Base-by-base conservation (phyloP, 108 stramenopile species). In the Cylindrotheca closterium region DNA sequence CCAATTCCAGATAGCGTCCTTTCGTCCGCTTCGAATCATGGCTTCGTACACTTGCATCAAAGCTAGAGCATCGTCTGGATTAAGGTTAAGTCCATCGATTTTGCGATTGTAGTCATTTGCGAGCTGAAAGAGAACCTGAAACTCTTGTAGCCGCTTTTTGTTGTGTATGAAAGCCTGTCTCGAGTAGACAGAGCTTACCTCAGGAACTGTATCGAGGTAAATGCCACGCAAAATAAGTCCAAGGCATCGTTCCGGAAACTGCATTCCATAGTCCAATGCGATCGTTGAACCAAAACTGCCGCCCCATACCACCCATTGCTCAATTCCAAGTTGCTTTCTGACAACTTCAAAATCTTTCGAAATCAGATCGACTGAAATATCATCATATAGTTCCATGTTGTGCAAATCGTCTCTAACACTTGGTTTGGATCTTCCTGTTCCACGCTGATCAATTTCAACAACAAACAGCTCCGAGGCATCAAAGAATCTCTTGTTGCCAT, bases 221-320 rank as follows among this genome's bases (percentile, higher is more conserved):
- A 87, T 71, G 12, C 86, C 86, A n/a, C 86, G 65, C 31, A 87
- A 34, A 12, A 87, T 58, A 37, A 87, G 23, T 7, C 49, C 82
- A 30, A 60, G 52, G 18, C 75, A 69, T 30, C 75, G 64, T 12
- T 81, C 51, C 17, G 77, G 80, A 71, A 77, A 80, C 4, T 15
- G 30, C 49, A 68, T 60, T 18, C 74, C 73, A 57, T 87, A 87
- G 27, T 72, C 32, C 17, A 87, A 51, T 12, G 47, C 51, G 19
- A 87, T 55, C 18, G 84, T 85, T 30, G 61, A 65, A 1, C 84
- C 84, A 73, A 71, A 85, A 30, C 65, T 68, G 2, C 84, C 84
- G 23, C 84, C 84, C 64, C 79, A 85, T 12, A 85, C 84, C 8
- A 79, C 49, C 84, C 84, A 85, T 46, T 72, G 71, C 1, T 85